Percentiles rank a stretch among this genome's conserved stretches.
These are phyloP conservation scores for Globisporangium nodosum DNA, from an alignment of 352 stramenopile species.

Conservation along the genomic window DNA sequence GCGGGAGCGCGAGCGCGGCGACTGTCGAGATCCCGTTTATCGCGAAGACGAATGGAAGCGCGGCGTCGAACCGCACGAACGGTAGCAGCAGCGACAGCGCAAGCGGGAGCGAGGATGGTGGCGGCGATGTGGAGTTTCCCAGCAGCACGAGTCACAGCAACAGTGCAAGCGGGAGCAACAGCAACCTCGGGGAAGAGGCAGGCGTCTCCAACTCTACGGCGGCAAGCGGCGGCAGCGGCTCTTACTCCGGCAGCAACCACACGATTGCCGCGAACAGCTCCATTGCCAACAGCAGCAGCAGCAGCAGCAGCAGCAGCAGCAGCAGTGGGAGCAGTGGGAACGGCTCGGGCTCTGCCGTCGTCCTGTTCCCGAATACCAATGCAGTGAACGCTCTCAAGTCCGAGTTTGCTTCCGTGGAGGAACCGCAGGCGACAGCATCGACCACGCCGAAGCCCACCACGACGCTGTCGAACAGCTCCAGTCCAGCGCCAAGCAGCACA, in stretches of 20 bases:
- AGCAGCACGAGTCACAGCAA: neutral
- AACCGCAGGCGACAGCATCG: neutral
- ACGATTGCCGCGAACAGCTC: neutral
- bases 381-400: neutral
- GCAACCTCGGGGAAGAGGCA: neutral
- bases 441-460: neutral
- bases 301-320: neutral
- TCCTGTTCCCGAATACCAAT: neutral
- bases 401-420: neutral
- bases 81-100: neutral
- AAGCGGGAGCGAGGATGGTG: neutral
- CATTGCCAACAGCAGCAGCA: neutral
- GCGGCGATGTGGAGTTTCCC: neutral
- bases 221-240: neutral
- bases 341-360: neutral
- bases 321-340: neutral
- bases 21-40: neutral
- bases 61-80: neutral
- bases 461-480: neutral
- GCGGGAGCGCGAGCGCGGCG: neutral
- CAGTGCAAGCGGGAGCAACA: neutral
- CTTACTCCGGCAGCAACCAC: neutral
- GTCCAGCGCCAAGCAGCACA: neutral
- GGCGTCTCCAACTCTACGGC: neutral
- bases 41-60: neutral